Evolutionary conservation across 176 grass and related monocot species (phyloP), one percentile per base, ranked within the genome.

Genomic region (Carex parvula): DNA sequence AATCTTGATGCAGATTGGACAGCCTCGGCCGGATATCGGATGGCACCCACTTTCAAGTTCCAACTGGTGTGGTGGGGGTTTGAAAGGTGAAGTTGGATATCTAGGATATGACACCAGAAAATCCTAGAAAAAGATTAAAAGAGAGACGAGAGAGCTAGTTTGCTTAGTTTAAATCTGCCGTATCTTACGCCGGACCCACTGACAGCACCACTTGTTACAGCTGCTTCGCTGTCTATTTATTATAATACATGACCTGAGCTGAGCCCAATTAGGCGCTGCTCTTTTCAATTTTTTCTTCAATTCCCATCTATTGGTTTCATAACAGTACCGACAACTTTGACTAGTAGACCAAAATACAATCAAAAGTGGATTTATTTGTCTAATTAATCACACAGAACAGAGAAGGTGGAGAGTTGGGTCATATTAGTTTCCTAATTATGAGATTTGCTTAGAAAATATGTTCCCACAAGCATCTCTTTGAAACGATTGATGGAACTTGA

Each of bases 391-490:
- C 35, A 76, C 16, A 46, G 21, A 26, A 35, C 33, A 35, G 33
- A 3, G 33, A 35, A 35, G 33, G 33, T 35, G 33, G 33, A 35
- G 33, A 4, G 3, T 35, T 35, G 33, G 33, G 33, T 35, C 42
- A 13, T 53, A 29, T 75, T 75, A 54, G 12, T 75, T 74, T 75
- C 44, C 71, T 29, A 75, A 75, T 75, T 26, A 8, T 24, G n/a
- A 46, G 46, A 54, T 53, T 75, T 53, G 71, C 21, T 75, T 53
- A 75, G 70, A 75, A 54, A 75, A 75, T 29, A 22, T 75, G 71
- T 52, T 53, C 41, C 44, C 46, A 14, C 14, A 73, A 52, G 70
- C 11, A 44, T 74, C 20, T 2, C 41, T 24, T 73, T 14, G 15
- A 52, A 52, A 52, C 44, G 39, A 75, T 3, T 54, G 46, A 53